Evolutionary conservation across 805 yeast species (phyloP).

Genomic region (Myxozyma mucilagina): DNA sequence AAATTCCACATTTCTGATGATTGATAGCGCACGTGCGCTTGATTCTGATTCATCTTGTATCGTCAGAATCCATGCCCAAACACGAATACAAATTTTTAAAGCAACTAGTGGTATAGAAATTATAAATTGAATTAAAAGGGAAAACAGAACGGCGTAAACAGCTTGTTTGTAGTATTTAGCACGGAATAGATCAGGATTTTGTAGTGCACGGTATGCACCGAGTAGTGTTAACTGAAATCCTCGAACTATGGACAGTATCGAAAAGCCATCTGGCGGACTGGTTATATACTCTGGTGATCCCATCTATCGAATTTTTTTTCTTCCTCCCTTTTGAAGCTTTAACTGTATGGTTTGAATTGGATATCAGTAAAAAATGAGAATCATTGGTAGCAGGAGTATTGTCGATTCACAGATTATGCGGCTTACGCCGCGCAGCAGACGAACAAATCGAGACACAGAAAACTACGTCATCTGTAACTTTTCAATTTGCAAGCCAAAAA

Average conservation of each 20-base stretch:
- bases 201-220: slow-evolving; percentile 51
- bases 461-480: no score
- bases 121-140: slow-evolving; percentile 44
- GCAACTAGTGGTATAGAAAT: slow-evolving; percentile 20
- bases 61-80: slow-evolving; percentile 1
- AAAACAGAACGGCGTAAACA: slow-evolving; percentile 41
- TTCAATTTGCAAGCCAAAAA: no score
- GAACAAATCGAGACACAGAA: no score
- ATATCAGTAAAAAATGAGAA: no score
- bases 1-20: slow-evolving; percentile 41
- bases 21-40: slow-evolving; percentile 17
- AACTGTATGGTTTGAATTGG: no score
- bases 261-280: slow-evolving; percentile 57
- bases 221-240: slow-evolving; percentile 56
- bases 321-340: background rate
- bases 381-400: no score
- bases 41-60: background rate
- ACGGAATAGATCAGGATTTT: slow-evolving; percentile 46
- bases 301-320: slow-evolving; percentile 40
- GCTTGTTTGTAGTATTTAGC: slow-evolving; percentile 45
- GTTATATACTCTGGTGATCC: slow-evolving; percentile 62
- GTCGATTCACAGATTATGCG: no score
- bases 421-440: no score
- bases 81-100: background rate
- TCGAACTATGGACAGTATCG: slow-evolving; percentile 50